phyloP scores from a whole-genome alignment of 2,329 filamentous ascomycete species.

The Colletotrichum viniferum region DNA sequence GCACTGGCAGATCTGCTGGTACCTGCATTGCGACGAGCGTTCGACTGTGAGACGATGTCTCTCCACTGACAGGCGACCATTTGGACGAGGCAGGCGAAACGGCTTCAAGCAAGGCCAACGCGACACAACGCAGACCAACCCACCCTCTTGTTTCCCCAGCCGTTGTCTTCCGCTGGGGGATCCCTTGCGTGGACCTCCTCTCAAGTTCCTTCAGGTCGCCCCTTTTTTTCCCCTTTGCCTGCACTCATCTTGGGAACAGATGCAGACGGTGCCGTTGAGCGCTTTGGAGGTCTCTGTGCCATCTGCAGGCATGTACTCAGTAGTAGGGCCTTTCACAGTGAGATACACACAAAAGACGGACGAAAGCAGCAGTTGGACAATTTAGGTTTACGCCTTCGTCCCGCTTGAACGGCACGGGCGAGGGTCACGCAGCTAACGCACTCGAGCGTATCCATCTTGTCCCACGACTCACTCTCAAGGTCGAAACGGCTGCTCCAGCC shows the following conservation, averaged over 20 bases:
- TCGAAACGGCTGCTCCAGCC: neutral
- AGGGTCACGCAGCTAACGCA: conserved; percentile 13
- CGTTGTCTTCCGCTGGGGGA: neutral
- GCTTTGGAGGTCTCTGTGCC: conserved; percentile 6
- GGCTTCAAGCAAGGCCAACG: neutral
- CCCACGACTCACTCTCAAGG: neutral
- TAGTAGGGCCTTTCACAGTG: neutral
- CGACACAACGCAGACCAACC: neutral
- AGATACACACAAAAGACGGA: neutral
- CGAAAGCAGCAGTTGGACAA: neutral
- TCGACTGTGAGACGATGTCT: conserved; percentile 12
- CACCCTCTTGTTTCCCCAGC: neutral
- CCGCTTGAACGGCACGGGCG: conserved; percentile 20
- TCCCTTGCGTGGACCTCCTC: neutral
- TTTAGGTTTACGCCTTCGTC: conserved; percentile 15
- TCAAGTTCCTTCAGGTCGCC: neutral
- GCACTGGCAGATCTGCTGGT: neutral
- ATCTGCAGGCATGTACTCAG: neutral
- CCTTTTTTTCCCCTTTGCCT: neutral
- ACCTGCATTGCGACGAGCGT: conserved; percentile 8
- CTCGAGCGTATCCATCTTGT: neutral
- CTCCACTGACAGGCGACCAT: neutral
- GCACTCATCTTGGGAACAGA: neutral
- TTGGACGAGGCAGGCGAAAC: neutral
- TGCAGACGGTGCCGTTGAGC: neutral